These are phyloP conservation scores for Leccinum pellstonianum DNA, from an alignment of 768 basidiomycete species.

Conservation along the genomic window DNA sequence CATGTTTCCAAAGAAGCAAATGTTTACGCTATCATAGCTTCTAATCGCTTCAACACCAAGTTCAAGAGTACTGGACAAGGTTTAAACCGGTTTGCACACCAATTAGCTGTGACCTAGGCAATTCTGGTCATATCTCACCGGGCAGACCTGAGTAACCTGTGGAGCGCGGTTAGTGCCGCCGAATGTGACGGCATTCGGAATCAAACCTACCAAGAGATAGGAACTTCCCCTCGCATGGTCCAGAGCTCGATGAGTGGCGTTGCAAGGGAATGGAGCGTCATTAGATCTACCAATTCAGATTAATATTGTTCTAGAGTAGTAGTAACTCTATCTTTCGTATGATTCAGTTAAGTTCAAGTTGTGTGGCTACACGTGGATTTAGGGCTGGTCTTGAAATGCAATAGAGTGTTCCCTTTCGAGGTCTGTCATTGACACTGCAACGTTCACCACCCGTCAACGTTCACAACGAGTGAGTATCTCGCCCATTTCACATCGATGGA, in stretches of 20 bases:
- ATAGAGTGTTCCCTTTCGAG: background rate
- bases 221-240: constrained; percentile 12
- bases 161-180: background rate
- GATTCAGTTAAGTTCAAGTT: constrained; percentile 1
- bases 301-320: background rate
- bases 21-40: background rate
- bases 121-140: background rate
- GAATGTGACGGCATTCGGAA: constrained; percentile 21
- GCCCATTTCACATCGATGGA: background rate
- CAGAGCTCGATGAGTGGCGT: constrained; percentile 9
- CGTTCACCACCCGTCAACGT: constrained; percentile 4
- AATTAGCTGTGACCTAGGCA: background rate
- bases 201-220: background rate
- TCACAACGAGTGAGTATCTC: constrained; percentile 21
- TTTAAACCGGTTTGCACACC: constrained; percentile 13
- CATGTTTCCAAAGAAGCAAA: background rate
- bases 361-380: constrained; percentile 20
- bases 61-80: constrained; percentile 3
- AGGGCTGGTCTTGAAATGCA: constrained; percentile 26
- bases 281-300: constrained; percentile 1
- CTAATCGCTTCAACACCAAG: constrained; percentile 9
- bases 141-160: background rate
- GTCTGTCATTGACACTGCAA: constrained; percentile 5
- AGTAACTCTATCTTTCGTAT: background rate
- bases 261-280: constrained; percentile 1